Base-by-base conservation (phyloP, 2,329 filamentous ascomycete genomes). In the Colletotrichum agaves region DNA sequence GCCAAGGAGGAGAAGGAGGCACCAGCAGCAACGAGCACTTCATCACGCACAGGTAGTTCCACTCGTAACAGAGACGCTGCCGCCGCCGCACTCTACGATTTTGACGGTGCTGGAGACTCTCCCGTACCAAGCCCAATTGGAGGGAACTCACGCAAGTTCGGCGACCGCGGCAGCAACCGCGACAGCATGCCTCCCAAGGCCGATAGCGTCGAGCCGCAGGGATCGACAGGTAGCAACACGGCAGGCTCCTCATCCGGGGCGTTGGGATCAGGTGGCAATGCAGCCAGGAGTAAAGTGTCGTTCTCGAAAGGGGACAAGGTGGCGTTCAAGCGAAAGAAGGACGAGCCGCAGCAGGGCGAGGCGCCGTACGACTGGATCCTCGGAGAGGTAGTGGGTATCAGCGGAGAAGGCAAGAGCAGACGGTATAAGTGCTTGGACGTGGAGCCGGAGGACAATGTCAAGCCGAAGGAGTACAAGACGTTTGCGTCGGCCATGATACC, bases 391-490 rank as follows among this genome's bases (percentile, higher is more conserved):
- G 91, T 91, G 68, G 87, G 88, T 59, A 90, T 95, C 13, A 85
- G 89, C 59, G 92, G 91, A 13, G 91, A 94, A 68, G 91, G 91
- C 61, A 94, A 93, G 77, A 91, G 89, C 75, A 85, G 91, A 74
- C 87, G 91, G 49, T 94, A 94, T 80, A 91, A 91, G 76, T 92
- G 94, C 23, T 88, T 93, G 73, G 92, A 95, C 74, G 90, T 91
- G 33, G 92, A 93, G 75, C 91, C 92, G 1, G 92, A 93, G 73
- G 88, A 87, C 75, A 87, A 83, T 73, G 89, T 85, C 73, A 90
- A 89, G 72, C 87, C 91, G 69, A 86, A 87, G 70, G 87, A 88
- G 72, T 94, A 92, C 76, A 88, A 88, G 63, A 91, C 91, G 3
- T 90, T 87, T 47, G 92, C 92, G 1, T 89, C 87, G 74, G 92